Percentiles rank a stretch among this genome's conserved stretches.
phyloP scores from a whole-genome alignment of 768 basidiomycete genomes.

The Tulasnella sp. region DNA sequence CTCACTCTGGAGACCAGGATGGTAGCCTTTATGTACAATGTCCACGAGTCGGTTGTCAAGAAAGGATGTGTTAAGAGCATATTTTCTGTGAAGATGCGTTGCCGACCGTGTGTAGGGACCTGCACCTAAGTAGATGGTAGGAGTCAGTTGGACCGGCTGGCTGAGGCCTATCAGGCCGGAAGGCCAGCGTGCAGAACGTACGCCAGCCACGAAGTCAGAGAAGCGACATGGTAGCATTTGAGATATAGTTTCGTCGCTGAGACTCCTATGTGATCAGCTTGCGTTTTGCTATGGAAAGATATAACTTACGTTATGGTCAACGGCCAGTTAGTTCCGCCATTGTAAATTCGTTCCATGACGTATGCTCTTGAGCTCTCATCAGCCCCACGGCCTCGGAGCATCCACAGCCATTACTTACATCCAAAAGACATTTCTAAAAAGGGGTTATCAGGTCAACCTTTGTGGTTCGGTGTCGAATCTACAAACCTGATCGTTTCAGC shows the following conservation, averaged over 20 bases:
- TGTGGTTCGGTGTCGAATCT: not conserved
- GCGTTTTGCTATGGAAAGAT: not conserved
- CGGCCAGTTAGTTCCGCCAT: not conserved
- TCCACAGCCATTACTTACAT: not conserved
- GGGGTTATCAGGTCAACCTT: no score
- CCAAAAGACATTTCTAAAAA: constrained; percentile 7
- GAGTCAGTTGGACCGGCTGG: not conserved
- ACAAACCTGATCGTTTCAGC: not conserved
- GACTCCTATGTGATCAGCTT: not conserved
- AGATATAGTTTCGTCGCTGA: not conserved
- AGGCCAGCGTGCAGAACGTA: not conserved
- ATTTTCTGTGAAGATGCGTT: constrained; percentile 63
- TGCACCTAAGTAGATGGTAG: not conserved
- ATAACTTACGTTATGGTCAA: not conserved
- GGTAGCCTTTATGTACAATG: constrained; percentile 63
- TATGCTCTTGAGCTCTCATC: not conserved
- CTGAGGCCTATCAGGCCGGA: not conserved
- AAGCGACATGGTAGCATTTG: constrained; percentile 10
- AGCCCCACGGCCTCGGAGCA: not conserved
- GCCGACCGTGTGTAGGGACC: constrained; percentile 35
- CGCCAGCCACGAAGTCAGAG: constrained; percentile 12
- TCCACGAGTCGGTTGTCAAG: constrained; percentile 64
- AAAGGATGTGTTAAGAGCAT: constrained; percentile 60
- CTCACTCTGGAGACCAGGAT: constrained; percentile 53
- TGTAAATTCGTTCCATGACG: constrained; percentile 1